Percentiles rank a stretch among this genome's conserved stretches.
phyloP scores from a whole-genome alignment of 2,329 filamentous ascomycete genomes.

The Colletotrichum spinosum region DNA sequence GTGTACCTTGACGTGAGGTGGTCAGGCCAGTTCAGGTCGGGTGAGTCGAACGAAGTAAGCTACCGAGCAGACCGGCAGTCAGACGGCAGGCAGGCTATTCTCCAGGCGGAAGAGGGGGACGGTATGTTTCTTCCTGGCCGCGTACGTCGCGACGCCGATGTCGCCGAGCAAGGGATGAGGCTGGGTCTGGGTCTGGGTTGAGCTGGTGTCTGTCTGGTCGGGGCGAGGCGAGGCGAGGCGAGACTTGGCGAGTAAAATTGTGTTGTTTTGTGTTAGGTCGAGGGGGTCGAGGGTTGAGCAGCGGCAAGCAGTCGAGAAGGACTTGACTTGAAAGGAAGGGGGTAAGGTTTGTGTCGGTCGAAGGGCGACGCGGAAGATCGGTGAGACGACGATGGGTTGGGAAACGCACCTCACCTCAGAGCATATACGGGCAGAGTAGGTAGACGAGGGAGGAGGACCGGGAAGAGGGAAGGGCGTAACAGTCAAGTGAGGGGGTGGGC shows the following conservation, averaged over 20 bases:
- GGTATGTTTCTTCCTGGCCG: conserved; percentile 13
- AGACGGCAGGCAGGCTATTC: conserved; percentile 1
- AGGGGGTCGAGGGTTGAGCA: conserved; percentile 10
- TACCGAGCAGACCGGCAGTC: background rate
- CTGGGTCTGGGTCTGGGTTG: background rate
- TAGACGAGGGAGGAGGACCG: conserved; percentile 3
- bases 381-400: conserved; percentile 16
- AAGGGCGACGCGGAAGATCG: conserved; percentile 20
- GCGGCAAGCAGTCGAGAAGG: background rate
- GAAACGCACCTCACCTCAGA: too few relatives aligned
- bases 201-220: background rate
- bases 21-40: background rate
- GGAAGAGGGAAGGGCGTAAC: conserved; percentile 17
- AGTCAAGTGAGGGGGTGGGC: conserved; percentile 19
- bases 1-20: background rate
- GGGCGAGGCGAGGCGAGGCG: background rate
- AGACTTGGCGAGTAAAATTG: background rate
- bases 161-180: conserved; percentile 32
- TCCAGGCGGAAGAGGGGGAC: conserved; percentile 7
- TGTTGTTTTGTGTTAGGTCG: too few relatives aligned
- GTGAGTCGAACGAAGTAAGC: background rate
- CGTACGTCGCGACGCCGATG: conserved; percentile 27
- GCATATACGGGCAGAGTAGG: background rate
- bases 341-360: conserved; percentile 10
- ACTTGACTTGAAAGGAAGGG: conserved; percentile 1